Evolutionary conservation across 2,329 filamentous ascomycete species (phyloP).

Genomic region (Sarocladium brachiariae): DNA sequence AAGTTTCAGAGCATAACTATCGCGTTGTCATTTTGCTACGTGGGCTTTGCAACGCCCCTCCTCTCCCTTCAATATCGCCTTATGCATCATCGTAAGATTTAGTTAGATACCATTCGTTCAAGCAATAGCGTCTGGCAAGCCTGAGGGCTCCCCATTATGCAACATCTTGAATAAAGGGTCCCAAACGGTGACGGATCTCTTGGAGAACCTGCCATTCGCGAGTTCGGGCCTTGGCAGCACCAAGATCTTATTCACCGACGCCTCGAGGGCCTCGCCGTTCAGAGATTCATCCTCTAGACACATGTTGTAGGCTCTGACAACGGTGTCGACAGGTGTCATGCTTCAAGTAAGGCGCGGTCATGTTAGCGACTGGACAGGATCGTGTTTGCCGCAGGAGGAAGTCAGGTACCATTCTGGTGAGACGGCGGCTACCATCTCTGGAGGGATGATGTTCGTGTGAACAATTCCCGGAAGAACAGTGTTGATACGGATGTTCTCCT

Average conservation of each 20-base stretch:
- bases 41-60: too few relatives aligned
- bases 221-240: slow-evolving; percentile 19
- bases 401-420: slow-evolving; percentile 22
- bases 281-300: slow-evolving; percentile 37
- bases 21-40: too few relatives aligned
- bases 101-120: too few relatives aligned
- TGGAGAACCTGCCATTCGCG: slow-evolving; percentile 33
- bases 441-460: slow-evolving; percentile 36
- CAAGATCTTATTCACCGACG: slow-evolving; percentile 30
- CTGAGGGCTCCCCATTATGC: slow-evolving; percentile 33
- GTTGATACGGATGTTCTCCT: slow-evolving; percentile 43
- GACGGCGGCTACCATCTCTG: slow-evolving; percentile 34
- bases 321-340: slow-evolving; percentile 34
- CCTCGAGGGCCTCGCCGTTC: slow-evolving; percentile 37
- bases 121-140: slow-evolving; percentile 30
- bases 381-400: neutral
- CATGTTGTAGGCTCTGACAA: slow-evolving; percentile 36
- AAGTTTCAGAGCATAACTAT: too few relatives aligned
- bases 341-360: slow-evolving; percentile 9
- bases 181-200: slow-evolving; percentile 38
- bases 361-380: neutral
- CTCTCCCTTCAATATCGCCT: too few relatives aligned
- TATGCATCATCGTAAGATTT: too few relatives aligned
- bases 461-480: slow-evolving; percentile 40
- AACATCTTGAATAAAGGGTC: slow-evolving; percentile 39